phyloP scores from a whole-genome alignment of 495 filamentous ascomycete species.

The Penicillium fimorum region DNA sequence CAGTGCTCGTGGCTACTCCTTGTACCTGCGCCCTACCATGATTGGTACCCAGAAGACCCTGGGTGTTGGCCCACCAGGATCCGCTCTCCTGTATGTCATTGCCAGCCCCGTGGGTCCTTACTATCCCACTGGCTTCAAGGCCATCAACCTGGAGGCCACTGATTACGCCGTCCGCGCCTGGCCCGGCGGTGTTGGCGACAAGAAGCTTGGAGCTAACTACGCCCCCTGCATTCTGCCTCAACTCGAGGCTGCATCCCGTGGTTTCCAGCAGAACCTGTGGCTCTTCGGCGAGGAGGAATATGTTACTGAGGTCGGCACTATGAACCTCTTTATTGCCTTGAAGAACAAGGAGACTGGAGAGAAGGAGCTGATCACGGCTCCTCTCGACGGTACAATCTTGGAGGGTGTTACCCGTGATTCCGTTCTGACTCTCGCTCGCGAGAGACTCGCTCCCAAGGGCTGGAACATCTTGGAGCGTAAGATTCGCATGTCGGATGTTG shows the following conservation, averaged over 20 bases:
- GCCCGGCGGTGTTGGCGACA: slow-evolving; percentile 95
- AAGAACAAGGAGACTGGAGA: slow-evolving; percentile 77
- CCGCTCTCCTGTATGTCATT: slow-evolving; percentile 88
- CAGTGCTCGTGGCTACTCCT: slow-evolving; percentile 74
- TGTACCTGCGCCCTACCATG: slow-evolving; percentile 94
- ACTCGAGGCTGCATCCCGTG: slow-evolving; percentile 79
- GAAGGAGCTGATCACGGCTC: slow-evolving; percentile 88
- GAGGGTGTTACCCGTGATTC: slow-evolving; percentile 92
- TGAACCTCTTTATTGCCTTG: slow-evolving; percentile 92
- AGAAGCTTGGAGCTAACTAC: slow-evolving; percentile 98
- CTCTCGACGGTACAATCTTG: slow-evolving; percentile 94
- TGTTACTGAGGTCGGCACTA: slow-evolving; percentile 94
- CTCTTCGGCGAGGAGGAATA: slow-evolving; percentile 91
- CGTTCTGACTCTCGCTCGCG: slow-evolving; percentile 76
- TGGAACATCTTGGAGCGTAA: slow-evolving; percentile 88
- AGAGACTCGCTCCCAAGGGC: slow-evolving; percentile 78
- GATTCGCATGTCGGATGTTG: slow-evolving; percentile 81
- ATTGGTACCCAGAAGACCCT: slow-evolving; percentile 95
- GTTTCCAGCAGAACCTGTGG: slow-evolving; percentile 98
- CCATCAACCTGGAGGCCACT: slow-evolving; percentile 88
- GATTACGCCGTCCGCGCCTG: slow-evolving; percentile 94
- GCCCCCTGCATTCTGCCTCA: slow-evolving; percentile 94
- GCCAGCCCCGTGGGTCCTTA: slow-evolving; percentile 96
- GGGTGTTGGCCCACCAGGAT: slow-evolving; percentile 86
- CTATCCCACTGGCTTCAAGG: slow-evolving; percentile 97